Base-by-base conservation (phyloP, 768 basidiomycete species). In the Pulveroboletus sp. region DNA sequence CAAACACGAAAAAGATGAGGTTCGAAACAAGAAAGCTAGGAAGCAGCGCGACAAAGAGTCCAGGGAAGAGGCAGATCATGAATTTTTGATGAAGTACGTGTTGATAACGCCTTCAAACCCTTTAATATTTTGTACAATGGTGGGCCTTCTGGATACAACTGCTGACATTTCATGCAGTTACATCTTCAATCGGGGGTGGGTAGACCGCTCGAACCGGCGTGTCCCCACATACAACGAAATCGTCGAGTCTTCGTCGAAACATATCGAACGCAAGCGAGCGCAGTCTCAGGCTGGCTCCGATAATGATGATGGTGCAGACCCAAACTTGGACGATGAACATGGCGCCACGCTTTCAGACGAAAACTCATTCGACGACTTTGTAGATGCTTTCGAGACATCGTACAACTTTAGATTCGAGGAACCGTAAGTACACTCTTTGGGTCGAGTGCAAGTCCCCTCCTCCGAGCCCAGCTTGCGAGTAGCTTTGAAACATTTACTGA, bases 331-430 rank as follows among this genome's bases (percentile, higher is more conserved):
- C 3, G 52, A 63, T 6, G 68, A 64, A 39, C 59, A 61, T 19
- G 66, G 66, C 2, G 68, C 67, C 12, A 69, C 72, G 33, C 63
- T 63, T 2, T 67, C 75, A 9, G 80, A 85, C 10, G 85, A 87
- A 6, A 82, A 85, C 31, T 79, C 88, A 16, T 97, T 97, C 58
- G 93, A 97, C 45, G 91, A 95, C 37, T 83, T 90, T 53, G 88
- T 84, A 6, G 94, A 97, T 24, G 81, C 81, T 37, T 99, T 97
- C 56, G 97, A 99, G 71, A 83, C 81, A n/a, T 89, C 88, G 14
- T 99, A 97, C 71, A 98, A 98, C 68, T 97, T 97, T 72, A 84
- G 97, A 45, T 99, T 92, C 65, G 95, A 99, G 67, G 95, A 99
- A 68, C 88, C 90, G 82, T 92, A 60, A 60, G 92, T 83, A 16